Percentiles rank a stretch among this genome's conserved stretches.
Conservation (phyloP, 768 basidiomycete species). For the Lactarius psammicola region DNA sequence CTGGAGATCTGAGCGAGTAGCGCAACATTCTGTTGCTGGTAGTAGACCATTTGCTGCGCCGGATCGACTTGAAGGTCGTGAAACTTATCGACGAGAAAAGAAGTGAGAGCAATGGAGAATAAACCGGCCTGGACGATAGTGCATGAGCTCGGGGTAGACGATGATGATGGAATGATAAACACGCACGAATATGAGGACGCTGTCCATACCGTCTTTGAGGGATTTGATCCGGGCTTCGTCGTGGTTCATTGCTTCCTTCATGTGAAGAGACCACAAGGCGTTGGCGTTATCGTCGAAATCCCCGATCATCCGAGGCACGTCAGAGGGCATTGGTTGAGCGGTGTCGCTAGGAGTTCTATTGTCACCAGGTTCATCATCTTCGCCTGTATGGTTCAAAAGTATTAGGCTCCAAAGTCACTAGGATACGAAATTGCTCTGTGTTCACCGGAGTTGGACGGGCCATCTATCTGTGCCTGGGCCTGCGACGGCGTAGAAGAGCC, state of each 20-base stretch:
- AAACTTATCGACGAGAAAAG: constrained; percentile 11
- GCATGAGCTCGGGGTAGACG: neutral
- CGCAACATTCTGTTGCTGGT: too few relatives aligned
- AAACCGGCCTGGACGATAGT: constrained; percentile 12
- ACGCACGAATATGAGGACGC: constrained; percentile 7
- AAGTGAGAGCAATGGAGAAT: constrained; percentile 13
- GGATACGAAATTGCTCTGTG: neutral
- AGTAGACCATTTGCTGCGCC: too few relatives aligned
- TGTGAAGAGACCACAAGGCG: neutral
- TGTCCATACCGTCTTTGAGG: neutral
- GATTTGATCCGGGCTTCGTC: neutral
- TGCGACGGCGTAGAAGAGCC: neutral
- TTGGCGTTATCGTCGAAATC: constrained; percentile 4
- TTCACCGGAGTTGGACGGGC: neutral
- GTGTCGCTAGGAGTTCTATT: neutral
- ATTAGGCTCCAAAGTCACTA: neutral
- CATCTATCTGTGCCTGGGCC: neutral
- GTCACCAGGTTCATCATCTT: neutral
- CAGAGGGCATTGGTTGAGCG: neutral
- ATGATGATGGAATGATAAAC: neutral
- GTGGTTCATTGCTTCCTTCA: neutral
- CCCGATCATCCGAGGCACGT: neutral
- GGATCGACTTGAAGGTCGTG: constrained; percentile 2
- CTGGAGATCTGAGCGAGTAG: too few relatives aligned
- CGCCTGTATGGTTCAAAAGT: neutral